Evolutionary conservation across 2,329 filamentous ascomycete genomes (phyloP).

Genomic region (Magnaporthales sp.): DNA sequence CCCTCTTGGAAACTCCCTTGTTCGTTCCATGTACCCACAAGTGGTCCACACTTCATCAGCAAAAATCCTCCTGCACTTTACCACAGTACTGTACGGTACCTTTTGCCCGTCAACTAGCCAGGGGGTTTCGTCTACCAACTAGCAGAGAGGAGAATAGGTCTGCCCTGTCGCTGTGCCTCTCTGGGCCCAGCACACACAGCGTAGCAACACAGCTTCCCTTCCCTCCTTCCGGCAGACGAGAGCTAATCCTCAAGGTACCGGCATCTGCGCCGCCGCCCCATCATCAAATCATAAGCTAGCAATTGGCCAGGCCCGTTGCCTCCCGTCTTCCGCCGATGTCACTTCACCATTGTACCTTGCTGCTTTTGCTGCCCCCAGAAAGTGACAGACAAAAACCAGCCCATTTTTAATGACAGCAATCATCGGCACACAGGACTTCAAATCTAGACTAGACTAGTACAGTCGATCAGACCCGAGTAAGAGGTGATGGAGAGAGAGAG

Average conservation of each 20-base stretch:
- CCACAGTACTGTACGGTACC: background rate
- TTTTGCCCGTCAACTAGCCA: background rate
- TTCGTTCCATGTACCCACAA: background rate
- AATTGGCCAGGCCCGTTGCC: background rate
- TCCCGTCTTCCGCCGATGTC: conserved; percentile 5
- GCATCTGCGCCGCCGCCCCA: conserved; percentile 3
- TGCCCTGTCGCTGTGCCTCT: background rate
- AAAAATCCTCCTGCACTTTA: background rate
- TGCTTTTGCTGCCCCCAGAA: background rate
- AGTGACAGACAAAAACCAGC: background rate
- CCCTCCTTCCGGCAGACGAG: conserved; percentile 4
- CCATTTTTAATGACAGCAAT: background rate
- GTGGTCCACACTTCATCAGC: background rate
- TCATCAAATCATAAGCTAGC: background rate
- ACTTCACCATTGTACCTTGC: conserved; percentile 3
- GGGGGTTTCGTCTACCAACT: background rate
- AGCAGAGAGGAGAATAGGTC: background rate
- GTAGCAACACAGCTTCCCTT: background rate
- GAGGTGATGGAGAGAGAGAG: background rate
- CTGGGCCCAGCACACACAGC: background rate
- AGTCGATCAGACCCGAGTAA: background rate
- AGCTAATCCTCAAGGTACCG: conserved; percentile 3
- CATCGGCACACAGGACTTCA: background rate
- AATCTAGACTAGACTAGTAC: background rate
- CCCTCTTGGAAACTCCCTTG: background rate